Percentiles rank a stretch among this genome's conserved stretches.
Conservation (phyloP, 139 green algal species). For the Closterium sp. region DNA sequence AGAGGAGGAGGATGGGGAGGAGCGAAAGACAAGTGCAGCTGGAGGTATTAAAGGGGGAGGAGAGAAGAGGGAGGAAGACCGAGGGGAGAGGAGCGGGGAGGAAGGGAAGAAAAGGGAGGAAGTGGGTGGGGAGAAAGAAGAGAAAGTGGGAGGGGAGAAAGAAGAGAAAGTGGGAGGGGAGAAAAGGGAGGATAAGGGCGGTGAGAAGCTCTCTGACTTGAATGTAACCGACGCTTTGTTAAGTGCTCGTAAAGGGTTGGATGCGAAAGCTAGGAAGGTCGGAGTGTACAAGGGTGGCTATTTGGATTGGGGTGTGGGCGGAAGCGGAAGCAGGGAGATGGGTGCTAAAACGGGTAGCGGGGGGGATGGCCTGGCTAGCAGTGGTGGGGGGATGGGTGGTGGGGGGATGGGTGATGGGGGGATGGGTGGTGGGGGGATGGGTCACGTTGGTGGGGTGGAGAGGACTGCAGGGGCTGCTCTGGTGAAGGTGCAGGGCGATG, state of each 20-base stretch:
- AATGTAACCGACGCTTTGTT: background rate
- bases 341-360: background rate
- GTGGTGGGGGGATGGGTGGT: background rate
- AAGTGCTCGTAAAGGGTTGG: background rate
- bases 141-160: background rate
- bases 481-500: background rate
- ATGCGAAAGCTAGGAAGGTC: background rate
- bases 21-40: background rate
- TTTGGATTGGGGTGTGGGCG: background rate
- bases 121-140: background rate
- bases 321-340: background rate
- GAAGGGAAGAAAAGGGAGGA: background rate
- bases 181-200: background rate
- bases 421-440: background rate
- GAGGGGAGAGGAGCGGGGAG: no score
- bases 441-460: background rate
- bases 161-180: no score
- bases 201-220: background rate
- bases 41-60: background rate
- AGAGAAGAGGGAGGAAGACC: background rate
- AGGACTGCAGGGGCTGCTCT: background rate
- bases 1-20: background rate
- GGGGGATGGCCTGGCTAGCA: background rate
- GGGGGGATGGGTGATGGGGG: background rate
- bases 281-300: background rate